Evolutionary conservation across 177 flowering plant species (phyloP).

Genomic region (Vitis hybrid): DNA sequence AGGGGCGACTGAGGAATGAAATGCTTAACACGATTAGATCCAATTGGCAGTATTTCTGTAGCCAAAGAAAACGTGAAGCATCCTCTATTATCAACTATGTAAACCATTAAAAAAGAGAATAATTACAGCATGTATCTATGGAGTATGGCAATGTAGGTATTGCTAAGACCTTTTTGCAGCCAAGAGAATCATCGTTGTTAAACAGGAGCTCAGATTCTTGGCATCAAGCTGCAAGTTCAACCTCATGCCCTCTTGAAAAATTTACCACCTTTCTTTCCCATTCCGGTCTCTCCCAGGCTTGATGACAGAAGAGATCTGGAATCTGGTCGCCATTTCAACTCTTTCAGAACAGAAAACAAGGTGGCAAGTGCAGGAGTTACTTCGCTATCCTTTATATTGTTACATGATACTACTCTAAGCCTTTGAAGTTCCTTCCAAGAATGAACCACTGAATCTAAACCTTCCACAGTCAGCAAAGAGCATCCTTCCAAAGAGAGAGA

Average conservation of each 20-base stretch:
- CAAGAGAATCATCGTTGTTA: no score
- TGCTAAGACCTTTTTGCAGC: no score
- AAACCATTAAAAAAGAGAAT: no score
- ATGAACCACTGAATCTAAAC: conserved; percentile 75
- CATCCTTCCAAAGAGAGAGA: conserved; percentile 84
- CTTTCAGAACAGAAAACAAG: conserved; percentile 70
- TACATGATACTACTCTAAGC: conserved; percentile 85
- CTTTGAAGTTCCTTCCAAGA: conserved; percentile 72
- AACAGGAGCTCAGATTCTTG: no score
- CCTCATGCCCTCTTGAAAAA: conserved; percentile 58
- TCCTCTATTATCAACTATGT: no score
- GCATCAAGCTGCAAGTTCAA: no score
- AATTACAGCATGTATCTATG: no score
- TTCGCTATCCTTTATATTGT: conserved; percentile 71
- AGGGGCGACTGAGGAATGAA: no score
- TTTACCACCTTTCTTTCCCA: conserved; percentile 79
- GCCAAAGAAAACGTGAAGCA: no score
- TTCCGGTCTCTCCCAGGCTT: conserved; percentile 68
- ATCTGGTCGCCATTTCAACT: conserved; percentile 91
- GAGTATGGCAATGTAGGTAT: no score
- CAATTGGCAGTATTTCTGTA: no score
- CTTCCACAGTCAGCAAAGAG: conserved; percentile 74
- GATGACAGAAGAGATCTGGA: conserved; percentile 67
- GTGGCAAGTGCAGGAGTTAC: conserved; percentile 70
- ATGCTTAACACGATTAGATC: no score